Conservation (phyloP, 129 eudicot genomes). For the Glebionis coronaria region DNA sequence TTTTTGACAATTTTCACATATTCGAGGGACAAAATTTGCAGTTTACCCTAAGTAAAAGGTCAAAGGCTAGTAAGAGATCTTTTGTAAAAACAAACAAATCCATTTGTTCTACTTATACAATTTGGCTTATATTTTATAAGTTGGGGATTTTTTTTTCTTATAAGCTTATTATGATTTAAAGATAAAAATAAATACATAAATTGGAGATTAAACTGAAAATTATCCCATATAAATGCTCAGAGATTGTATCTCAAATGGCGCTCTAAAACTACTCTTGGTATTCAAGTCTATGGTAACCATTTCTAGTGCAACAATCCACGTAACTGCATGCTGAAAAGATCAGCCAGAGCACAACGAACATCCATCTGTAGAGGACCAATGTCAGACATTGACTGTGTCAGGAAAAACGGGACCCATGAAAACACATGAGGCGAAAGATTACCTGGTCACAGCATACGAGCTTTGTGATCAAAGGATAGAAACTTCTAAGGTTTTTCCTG, state of each 20-base stretch:
- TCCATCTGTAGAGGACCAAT: slow-evolving; percentile 50
- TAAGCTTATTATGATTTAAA: too few species aligned
- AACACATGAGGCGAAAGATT: slow-evolving; percentile 2
- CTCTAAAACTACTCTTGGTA: not conserved
- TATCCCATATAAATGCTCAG: too few species aligned
- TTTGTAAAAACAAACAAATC: too few species aligned
- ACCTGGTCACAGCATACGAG: slow-evolving; percentile 96
- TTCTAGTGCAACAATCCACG: slow-evolving; percentile 39
- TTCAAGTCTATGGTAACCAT: not conserved
- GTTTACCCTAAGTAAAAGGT: too few species aligned
- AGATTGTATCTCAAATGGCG: not conserved
- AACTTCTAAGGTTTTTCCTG: slow-evolving; percentile 67
- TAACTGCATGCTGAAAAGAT: slow-evolving; percentile 64
- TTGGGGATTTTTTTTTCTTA: too few species aligned
- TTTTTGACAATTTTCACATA: too few species aligned
- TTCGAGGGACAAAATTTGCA: too few species aligned
- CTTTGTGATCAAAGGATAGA: slow-evolving; percentile 82
- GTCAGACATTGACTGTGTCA: not conserved
- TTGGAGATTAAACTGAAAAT: too few species aligned
- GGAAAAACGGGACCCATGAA: not conserved
- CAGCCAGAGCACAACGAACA: slow-evolving; percentile 77
- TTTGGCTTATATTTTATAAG: too few species aligned
- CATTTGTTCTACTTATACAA: too few species aligned
- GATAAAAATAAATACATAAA: too few species aligned
- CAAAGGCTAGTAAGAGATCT: too few species aligned